Evolutionary conservation across 768 basidiomycete genomes (phyloP), one percentile per base, ranked within the genome.

Genomic region (Podaxis rugospora): DNA sequence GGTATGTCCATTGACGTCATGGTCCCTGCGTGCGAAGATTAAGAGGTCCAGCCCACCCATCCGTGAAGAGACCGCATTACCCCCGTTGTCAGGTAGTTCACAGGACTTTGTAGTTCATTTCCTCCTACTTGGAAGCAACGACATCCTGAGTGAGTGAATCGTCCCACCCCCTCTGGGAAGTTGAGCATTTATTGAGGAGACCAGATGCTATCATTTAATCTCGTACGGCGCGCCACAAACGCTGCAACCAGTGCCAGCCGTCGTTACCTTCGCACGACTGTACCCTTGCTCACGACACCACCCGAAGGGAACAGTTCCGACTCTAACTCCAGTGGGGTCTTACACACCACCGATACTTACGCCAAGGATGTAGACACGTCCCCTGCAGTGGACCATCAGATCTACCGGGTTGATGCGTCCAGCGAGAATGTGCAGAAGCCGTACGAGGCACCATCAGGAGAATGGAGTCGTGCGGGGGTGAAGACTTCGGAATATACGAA

Each of bases 271-370:
- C 53, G 18, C 28, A 13, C 32, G 21, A 55, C 59, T 13, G 25
- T 47, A 23, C 32, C 52, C 21, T 35, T 18, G 36, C 14, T 18
- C 21, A 36, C 57, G 27, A 23, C 49, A 23, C 13, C 57, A 16
- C 32, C 57, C 39, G 32, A 23, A 28, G 51, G 18, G 11, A 18
- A 50, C 35, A 47, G 23, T 11, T n/a, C 11, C 39, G 6, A 32
- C 28, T 32, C 28, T 32, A 32, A 32, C 28, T 14, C 52, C 13
- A 25, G 46, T 36, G 49, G n/a, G 18, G 52, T 54, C 16, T 46
- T 62, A 23, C 68, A 69, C 42, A 69, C 64, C 21, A 40, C 58
- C 2, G 68, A 69, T 51, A 64, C 61, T 35, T 69, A 69, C 28
- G 59, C 64, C 13, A 66, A 65, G 51, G 68, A 67, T 5, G 63